A percentile compares a stretch with the other conserved stretches of the same genome.
Evolutionary conservation across 208 protist species (phyloP).

Genomic region (Tetramitus jugosus): DNA sequence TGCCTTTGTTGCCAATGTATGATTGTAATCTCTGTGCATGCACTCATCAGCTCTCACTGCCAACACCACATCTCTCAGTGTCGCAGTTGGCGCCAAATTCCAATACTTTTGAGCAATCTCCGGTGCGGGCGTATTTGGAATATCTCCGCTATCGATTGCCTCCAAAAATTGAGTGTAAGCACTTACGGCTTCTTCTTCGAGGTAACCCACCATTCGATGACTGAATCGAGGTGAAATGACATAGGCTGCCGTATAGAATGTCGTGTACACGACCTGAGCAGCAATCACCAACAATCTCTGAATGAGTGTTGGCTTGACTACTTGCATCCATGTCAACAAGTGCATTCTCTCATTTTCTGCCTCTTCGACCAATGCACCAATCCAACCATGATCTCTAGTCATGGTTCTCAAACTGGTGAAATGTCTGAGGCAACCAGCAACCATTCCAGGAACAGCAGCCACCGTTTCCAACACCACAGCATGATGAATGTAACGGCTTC

Average conservation of each 20-base stretch:
- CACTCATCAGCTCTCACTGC: slow-evolving; percentile 66
- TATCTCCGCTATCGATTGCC: slow-evolving; percentile 35
- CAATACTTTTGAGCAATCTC: slow-evolving; percentile 61
- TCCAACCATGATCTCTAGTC: slow-evolving; percentile 71
- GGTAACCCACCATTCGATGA: slow-evolving; percentile 55
- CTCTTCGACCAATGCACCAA: slow-evolving; percentile 73
- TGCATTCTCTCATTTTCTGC: slow-evolving; percentile 89
- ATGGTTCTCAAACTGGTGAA: slow-evolving; percentile 58
- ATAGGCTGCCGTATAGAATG: slow-evolving; percentile 50
- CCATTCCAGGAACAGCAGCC: slow-evolving; percentile 59
- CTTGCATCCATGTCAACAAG: slow-evolving; percentile 61
- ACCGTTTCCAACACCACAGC: slow-evolving; percentile 64
- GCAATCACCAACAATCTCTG: slow-evolving; percentile 43
- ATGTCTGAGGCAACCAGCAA: slow-evolving; percentile 60
- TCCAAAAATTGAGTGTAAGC: slow-evolving; percentile 46
- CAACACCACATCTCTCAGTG: slow-evolving; percentile 55
- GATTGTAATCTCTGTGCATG: slow-evolving; percentile 68
- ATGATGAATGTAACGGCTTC: slow-evolving; percentile 29
- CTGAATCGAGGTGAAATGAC: slow-evolving; percentile 42
- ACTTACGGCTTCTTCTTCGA: slow-evolving; percentile 53
- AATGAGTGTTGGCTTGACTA: slow-evolving; percentile 44
- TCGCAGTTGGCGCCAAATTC: slow-evolving; percentile 48
- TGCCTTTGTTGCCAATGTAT: slow-evolving; percentile 47
- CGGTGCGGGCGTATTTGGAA: slow-evolving; percentile 44
- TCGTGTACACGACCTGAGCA: slow-evolving; percentile 55